Evolutionary conservation across 2,329 filamentous ascomycete species (phyloP), one percentile per base, ranked within the genome.

Genomic region (Biscogniauxia sp.): DNA sequence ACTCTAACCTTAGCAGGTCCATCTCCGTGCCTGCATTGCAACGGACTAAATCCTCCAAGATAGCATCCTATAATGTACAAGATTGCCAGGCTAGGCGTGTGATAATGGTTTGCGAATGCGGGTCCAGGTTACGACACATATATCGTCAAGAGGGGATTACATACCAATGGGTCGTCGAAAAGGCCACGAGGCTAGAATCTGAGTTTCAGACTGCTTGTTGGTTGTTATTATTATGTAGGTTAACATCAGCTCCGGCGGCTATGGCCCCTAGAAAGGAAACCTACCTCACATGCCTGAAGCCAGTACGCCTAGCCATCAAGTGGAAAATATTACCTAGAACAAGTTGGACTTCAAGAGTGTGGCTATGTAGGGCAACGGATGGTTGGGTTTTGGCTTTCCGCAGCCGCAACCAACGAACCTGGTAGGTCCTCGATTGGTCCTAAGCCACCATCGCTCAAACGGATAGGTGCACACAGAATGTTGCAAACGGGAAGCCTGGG

Each of bases 361-460:
- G 37, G 37, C 37, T 45, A 45, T 45, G 37, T 45, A 45, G 37
- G 13, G 6, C 28, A 32, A 32, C 5, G 17, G 11, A n/a, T 6
- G 5, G 37, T 45, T 45, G 37, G 37, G 37, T 17, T 45, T 45
- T 13, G 15, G 11, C 37, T 45, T 45, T n/a, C 37, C 6, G 37
- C 37, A 45, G 37, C 37, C 5, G 23, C 5, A 23, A 23, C 5
- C 23, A 23, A 23, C 23, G 2, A 23, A 23, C 23, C 13, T 15
- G 5, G 1, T n/a, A 45, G 15, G 4, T 45, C 6, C 2, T 11
- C 37, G n/a, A n/a, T 45, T n/a, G 17, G 37, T n/a, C 7, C 7
- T 45, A 45, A 6, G 37, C 37, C 11, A 45, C 17, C 51, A 52
- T 37, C 60, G 5, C 23, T 23, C 53, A 56, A 57, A 53, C 56